Base-by-base conservation (phyloP, 75 land plant genomes). In the Isoetes taiwanensis region DNA sequence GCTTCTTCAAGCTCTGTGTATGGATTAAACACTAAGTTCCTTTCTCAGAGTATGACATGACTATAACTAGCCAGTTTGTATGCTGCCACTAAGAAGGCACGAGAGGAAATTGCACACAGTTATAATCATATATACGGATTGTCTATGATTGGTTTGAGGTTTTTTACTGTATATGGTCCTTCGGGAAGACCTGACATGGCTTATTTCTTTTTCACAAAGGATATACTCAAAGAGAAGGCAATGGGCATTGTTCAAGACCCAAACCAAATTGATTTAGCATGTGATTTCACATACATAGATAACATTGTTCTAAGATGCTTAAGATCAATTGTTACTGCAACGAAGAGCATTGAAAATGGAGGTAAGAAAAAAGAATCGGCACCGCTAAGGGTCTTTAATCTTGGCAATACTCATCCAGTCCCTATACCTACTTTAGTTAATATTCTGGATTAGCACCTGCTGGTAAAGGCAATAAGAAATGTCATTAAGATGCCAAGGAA, bases 1-100 rank as follows among this genome's bases (percentile, higher is more conserved):
- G 87, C 87, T 1, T 77, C 81, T 0, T 80, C 85, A 5, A 70
- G 75, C 69, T 83, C 87, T n/a, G 90, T 85, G 32, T 85, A 85
- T 57, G 90, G 90, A 12, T 65, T 85, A 56, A 85, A 85, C 69
- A 63, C 71, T 10, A 69, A 76, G 63, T 77, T 17, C 66, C 66
- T 0, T 64, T 64, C n/a, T 64, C 66, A 0, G 63, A 64, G 38
- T 28, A 27, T 2, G 66, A 64, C 30, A 54, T 37, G 11, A 64
- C 66, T 1, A 27, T 40, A 52, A 3, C 66, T 41, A 0, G 63
- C 70, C 1, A 68, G 63, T 23, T 39, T 68, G 1, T 68, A 68
- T 28, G 70, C 70, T 28, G 63, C 70, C 32, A 68, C 70, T 4
- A 68, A 68, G 66, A 46, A 46, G 50, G 50, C 50, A 16, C 21